These are phyloP conservation scores for Aureobasidium pullulans DNA, from an alignment of 2,329 filamentous ascomycete species.

Conservation along the genomic window DNA sequence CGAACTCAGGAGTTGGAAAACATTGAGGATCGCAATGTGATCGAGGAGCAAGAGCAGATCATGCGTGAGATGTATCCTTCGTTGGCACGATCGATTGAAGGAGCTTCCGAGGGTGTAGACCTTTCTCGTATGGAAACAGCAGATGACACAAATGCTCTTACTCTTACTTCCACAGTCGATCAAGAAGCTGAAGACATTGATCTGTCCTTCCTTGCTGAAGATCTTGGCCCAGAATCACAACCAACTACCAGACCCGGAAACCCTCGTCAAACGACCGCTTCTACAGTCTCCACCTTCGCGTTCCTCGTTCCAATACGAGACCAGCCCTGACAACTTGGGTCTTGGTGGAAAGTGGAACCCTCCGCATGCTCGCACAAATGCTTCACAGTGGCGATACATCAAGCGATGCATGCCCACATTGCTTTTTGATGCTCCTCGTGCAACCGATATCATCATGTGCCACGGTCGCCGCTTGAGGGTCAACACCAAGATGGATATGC, in stretches of 20 bases:
- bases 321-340: slow-evolving; percentile 23
- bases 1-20: slow-evolving; percentile 25
- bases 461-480: slow-evolving; percentile 37
- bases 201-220: slow-evolving; percentile 27
- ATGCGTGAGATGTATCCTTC: slow-evolving; percentile 39
- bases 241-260: slow-evolving; percentile 17
- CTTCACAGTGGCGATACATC: slow-evolving; percentile 38
- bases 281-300: slow-evolving; percentile 20
- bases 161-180: slow-evolving; percentile 3
- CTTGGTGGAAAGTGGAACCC: slow-evolving; percentile 29
- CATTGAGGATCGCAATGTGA: slow-evolving; percentile 29
- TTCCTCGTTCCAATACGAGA: neutral
- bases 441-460: slow-evolving; percentile 39
- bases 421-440: slow-evolving; percentile 35
- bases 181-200: slow-evolving; percentile 31
- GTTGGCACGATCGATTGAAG: neutral
- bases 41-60: slow-evolving; percentile 43
- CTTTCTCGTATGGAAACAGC: slow-evolving; percentile 13
- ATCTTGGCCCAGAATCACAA: slow-evolving; percentile 10
- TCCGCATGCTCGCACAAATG: slow-evolving; percentile 26
- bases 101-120: neutral
- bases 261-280: slow-evolving; percentile 21
- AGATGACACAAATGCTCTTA: slow-evolving; percentile 11
- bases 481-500: slow-evolving; percentile 35
- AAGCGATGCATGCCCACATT: slow-evolving; percentile 41